Conservation (phyloP, 2,329 filamentous ascomycete species). For the Madurella fahalii region DNA sequence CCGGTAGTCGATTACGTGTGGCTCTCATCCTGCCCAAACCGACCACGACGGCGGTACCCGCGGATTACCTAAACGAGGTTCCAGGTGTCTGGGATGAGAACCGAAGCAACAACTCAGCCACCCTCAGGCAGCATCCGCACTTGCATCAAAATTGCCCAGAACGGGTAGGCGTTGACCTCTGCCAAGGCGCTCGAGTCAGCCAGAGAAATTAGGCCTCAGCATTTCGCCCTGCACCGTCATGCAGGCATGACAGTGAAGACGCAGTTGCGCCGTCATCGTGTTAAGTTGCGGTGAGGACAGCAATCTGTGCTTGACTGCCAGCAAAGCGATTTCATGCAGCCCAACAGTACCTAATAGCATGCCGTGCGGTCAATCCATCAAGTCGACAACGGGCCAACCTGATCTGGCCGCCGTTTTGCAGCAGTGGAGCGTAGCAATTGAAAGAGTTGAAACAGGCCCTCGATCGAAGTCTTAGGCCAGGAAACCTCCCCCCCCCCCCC, state of each 20-base stretch:
- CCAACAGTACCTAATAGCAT: neutral
- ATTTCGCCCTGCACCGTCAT: slow-evolving; percentile 6
- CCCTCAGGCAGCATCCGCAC: slow-evolving; percentile 10
- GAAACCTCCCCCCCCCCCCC: too few relatives aligned
- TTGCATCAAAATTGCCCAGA: slow-evolving; percentile 6
- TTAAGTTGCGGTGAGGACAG: slow-evolving; percentile 7
- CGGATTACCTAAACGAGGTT: neutral
- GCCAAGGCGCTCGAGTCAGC: slow-evolving; percentile 10
- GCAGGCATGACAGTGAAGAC: slow-evolving; percentile 1
- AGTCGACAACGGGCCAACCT: neutral
- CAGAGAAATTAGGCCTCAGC: slow-evolving; percentile 7
- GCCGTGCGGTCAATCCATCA: neutral
- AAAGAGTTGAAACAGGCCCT: neutral
- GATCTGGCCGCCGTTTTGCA: neutral
- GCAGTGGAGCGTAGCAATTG: neutral
- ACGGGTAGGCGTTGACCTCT: neutral
- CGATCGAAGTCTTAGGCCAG: too few relatives aligned
- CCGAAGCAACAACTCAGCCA: slow-evolving; percentile 5
- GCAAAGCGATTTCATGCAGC: slow-evolving; percentile 1
- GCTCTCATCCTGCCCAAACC: neutral
- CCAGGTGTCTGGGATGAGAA: neutral
- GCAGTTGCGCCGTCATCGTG: neutral
- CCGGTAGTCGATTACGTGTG: neutral
- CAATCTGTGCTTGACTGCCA: neutral
- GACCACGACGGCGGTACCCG: neutral